phyloP scores from a whole-genome alignment of 345 rosid genomes.

The Gossypium anomalum region DNA sequence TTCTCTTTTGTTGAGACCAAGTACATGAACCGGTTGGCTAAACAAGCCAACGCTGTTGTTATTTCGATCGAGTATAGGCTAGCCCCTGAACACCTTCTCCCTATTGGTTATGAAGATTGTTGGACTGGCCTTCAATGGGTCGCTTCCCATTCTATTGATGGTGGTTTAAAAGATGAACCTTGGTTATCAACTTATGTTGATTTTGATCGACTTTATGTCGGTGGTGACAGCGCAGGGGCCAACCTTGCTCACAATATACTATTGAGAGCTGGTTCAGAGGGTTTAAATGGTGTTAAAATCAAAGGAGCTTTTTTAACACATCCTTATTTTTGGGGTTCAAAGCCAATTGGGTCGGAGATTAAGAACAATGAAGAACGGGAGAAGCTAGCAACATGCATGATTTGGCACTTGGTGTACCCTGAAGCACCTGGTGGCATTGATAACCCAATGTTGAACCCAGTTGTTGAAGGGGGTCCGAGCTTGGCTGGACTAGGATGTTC shows the following conservation, averaged over 20 bases:
- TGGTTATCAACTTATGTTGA: constrained; percentile 38
- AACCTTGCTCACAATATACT: constrained; percentile 30
- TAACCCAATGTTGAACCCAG: constrained; percentile 41
- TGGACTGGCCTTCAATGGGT: constrained; percentile 43
- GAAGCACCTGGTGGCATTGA: constrained; percentile 23
- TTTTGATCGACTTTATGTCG: constrained; percentile 28
- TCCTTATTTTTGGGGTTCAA: constrained; percentile 49
- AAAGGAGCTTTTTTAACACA: constrained; percentile 33
- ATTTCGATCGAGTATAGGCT: constrained; percentile 43
- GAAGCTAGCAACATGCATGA: not conserved
- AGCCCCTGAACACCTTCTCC: constrained; percentile 44
- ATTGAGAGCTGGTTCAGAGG: constrained; percentile 30
- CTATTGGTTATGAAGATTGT: constrained; percentile 36
- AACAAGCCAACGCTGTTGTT: constrained; percentile 26
- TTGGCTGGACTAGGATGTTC: constrained; percentile 31
- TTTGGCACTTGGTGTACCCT: constrained; percentile 37
- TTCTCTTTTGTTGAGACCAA: constrained; percentile 20
- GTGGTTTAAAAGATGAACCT: constrained; percentile 23
- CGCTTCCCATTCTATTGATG: constrained; percentile 22
- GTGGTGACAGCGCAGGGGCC: constrained; percentile 48
- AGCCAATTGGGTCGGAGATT: constrained; percentile 35
- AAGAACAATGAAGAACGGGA: constrained; percentile 2
- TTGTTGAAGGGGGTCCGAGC: constrained; percentile 26
- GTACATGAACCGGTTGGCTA: constrained; percentile 25
- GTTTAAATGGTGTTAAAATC: constrained; percentile 22